These are phyloP conservation scores for Scedosporium apiospermum DNA, from an alignment of 2,329 filamentous ascomycete genomes.

Conservation along the genomic window DNA sequence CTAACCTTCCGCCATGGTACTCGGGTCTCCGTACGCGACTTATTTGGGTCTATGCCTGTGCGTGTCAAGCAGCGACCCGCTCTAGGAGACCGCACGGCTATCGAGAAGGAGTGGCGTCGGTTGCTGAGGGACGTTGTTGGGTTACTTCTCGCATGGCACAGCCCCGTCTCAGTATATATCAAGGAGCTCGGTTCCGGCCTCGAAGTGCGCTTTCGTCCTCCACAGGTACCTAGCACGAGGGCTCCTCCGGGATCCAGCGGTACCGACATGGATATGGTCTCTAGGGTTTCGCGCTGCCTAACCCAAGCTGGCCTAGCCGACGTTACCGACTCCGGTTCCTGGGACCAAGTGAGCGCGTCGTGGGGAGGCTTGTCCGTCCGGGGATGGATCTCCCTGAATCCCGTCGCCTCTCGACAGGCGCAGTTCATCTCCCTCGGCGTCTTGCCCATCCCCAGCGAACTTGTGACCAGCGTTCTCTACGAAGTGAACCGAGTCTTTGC, in stretches of 20 bases:
- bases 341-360: constrained; percentile 63
- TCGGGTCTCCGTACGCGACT: constrained; percentile 61
- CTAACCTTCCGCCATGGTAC: constrained; percentile 58
- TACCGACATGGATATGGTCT: constrained; percentile 10
- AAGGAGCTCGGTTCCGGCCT: constrained; percentile 11
- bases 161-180: constrained; percentile 45
- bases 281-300: constrained; percentile 40
- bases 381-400: constrained; percentile 62
- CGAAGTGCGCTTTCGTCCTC: constrained; percentile 26
- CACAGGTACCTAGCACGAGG: constrained; percentile 11
- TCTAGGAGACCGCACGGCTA: constrained; percentile 34
- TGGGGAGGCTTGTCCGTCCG: constrained; percentile 51
- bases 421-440: constrained; percentile 81
- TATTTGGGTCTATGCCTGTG: constrained; percentile 88
- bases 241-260: background rate
- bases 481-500: constrained; percentile 70
- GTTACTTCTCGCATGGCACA: constrained; percentile 62
- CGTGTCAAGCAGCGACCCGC: constrained; percentile 70
- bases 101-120: constrained; percentile 55
- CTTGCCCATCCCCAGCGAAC: constrained; percentile 47
- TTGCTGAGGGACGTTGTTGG: constrained; percentile 51
- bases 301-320: constrained; percentile 56
- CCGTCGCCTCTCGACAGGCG: constrained; percentile 58
- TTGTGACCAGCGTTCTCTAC: constrained; percentile 57
- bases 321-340: constrained; percentile 41